phyloP scores from a whole-genome alignment of 306 rosid species.

The Quercus robur region DNA sequence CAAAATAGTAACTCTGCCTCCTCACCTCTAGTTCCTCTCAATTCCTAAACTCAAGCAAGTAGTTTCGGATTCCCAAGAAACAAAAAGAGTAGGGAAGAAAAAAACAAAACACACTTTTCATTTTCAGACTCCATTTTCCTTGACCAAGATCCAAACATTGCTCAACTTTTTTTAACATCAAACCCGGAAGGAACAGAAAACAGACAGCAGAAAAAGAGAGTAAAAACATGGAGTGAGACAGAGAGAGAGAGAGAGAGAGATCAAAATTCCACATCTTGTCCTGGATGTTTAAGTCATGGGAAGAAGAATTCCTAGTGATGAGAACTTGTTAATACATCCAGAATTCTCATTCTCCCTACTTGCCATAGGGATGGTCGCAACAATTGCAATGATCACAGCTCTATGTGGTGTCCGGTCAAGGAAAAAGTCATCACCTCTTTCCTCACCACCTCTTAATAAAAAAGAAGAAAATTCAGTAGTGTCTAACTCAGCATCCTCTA shows the following conservation, averaged over 20 bases:
- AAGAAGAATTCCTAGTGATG: conserved; percentile 54
- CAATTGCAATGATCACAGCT: conserved; percentile 51
- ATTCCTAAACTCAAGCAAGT: conserved; percentile 56
- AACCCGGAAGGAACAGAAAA: neutral
- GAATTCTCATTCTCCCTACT: conserved; percentile 36
- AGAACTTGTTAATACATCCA: conserved; percentile 36
- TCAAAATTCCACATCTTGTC: neutral
- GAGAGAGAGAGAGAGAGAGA: neutral
- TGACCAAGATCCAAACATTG: conserved; percentile 18
- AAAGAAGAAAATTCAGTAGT: neutral
- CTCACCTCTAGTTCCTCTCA: conserved; percentile 31
- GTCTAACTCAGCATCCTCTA: neutral
- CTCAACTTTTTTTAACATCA: conserved; percentile 11
- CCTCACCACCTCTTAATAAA: conserved; percentile 5
- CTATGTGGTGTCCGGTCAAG: conserved; percentile 43
- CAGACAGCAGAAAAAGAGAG: neutral
- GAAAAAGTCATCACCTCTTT: conserved; percentile 14
- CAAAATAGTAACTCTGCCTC: conserved; percentile 16
- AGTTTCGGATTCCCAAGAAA: conserved; percentile 21
- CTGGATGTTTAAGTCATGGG: conserved; percentile 49
- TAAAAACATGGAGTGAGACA: neutral
- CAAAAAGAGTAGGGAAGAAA: neutral
- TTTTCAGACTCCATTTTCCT: neutral
- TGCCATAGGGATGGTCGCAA: conserved; percentile 43
- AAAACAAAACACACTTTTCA: neutral